A percentile compares a stretch with the other conserved stretches of the same genome.
phyloP scores from a whole-genome alignment of 805 yeast species.

The Brettanomyces bruxellensis region DNA sequence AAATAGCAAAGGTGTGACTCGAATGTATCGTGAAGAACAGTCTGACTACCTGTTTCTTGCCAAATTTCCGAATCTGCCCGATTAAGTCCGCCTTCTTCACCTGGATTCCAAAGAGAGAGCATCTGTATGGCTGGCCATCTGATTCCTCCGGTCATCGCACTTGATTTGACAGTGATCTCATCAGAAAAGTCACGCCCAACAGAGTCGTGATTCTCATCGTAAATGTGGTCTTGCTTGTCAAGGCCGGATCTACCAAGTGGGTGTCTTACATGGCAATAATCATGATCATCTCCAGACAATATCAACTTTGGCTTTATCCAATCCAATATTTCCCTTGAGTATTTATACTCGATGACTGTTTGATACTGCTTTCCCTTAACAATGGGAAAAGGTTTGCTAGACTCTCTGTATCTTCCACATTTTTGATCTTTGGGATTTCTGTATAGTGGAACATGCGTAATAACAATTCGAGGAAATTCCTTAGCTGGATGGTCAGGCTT shows the following conservation, averaged over 20 bases:
- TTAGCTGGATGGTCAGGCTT: conserved; percentile 11
- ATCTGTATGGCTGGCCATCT: conserved; percentile 79
- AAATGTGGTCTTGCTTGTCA: conserved; percentile 4
- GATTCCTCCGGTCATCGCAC: conserved; percentile 91
- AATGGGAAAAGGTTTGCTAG: conserved; percentile 54
- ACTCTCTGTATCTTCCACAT: conserved; percentile 79
- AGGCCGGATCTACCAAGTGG: conserved; percentile 11
- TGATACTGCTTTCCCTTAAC: conserved; percentile 79
- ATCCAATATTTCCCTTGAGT: conserved; percentile 50
- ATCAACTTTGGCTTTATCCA: conserved; percentile 56
- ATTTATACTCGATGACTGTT: conserved; percentile 63
- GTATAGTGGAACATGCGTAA: conserved; percentile 84
- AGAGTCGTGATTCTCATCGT: conserved; percentile 1
- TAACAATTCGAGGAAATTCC: conserved; percentile 51
- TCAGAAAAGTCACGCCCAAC: conserved; percentile 30
- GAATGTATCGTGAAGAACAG: conserved; percentile 20
- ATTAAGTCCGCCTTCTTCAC: background rate
- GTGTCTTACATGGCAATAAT: conserved; percentile 77
- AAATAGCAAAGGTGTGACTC: conserved; percentile 21
- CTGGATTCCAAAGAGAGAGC: conserved; percentile 44
- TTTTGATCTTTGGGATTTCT: conserved; percentile 50
- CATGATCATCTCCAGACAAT: conserved; percentile 96
- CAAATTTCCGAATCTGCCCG: background rate
- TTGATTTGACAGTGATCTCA: conserved; percentile 83
- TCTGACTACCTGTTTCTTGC: conserved; percentile 10